Base-by-base conservation (phyloP, 352 stramenopile genomes). In the Elongisporangium undulatum region DNA sequence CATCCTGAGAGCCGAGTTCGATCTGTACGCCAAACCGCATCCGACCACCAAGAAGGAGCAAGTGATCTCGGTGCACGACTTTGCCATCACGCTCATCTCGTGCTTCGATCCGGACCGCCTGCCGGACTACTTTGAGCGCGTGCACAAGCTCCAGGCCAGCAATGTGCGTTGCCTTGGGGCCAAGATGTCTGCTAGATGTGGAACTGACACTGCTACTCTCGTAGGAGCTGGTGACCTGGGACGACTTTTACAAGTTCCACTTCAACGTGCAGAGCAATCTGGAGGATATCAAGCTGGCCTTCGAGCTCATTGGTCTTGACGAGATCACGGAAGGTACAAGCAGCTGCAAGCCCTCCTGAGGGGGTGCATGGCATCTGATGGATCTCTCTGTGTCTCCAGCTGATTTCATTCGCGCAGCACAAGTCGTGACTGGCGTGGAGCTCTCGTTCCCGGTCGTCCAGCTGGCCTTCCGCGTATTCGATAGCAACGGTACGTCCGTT, bases 241-340 rank as follows among this genome's bases (percentile, higher is more conserved):
- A 84, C 15, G 79, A 92, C 49, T 90, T 90, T 54, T 87, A 73
- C 55, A 68, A 73, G 4, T 92, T 92, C 58, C 75, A 92, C 71
- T 89, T 84, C 55, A 67, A 84, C 61, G 78, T 92, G 17, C 76
- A 90, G 62, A 85, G 62, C 66, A 70, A 90, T 45, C 65, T 92
- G 61, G 65, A 73, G 12, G 80, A 89, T 54, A 92, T 92, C 67
- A 82, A 89, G 58, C 62, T 89, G 23, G 77, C 74, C 12, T 89
- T 90, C 53, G 83, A 92, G 49, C 73, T 92, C 21, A 85, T 68
- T 2, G 75, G 70, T 26, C 69, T 65, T 2, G 73, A 83, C 0
- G 83, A 90, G 61, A 86, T 90, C 64, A 90, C 74, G 10, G 83
- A 90, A 75, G 76, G 73, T 83, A 23, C 51, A 49, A 22, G n/a